These are phyloP conservation scores for Coffea canephora DNA, from an alignment of 257 asterid genomes.

Conservation along the genomic window DNA sequence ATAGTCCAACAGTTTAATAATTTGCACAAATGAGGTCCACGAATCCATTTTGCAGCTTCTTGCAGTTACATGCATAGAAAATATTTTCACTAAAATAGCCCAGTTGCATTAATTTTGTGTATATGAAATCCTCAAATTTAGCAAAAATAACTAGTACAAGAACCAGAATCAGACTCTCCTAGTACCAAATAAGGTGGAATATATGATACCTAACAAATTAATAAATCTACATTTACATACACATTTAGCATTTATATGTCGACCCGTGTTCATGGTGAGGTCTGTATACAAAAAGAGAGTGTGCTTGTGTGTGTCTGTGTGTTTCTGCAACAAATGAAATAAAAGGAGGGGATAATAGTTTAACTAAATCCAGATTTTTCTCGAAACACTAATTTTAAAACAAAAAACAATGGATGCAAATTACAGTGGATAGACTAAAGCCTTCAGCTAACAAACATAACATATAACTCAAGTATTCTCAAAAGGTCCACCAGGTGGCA, in stretches of 20 bases:
- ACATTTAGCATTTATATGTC: not conserved
- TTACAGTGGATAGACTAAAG: not conserved
- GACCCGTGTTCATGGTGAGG: not conserved
- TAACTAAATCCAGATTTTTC: not conserved
- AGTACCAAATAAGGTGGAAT: too few relatives aligned
- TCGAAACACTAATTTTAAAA: not conserved
- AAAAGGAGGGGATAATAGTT: not conserved
- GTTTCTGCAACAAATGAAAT: not conserved
- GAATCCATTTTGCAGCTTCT: not conserved
- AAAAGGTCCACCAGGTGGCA: not conserved
- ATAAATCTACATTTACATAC: not conserved
- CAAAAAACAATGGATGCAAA: not conserved
- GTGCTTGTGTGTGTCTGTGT: not conserved
- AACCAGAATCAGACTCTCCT: not conserved
- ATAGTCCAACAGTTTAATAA: not conserved
- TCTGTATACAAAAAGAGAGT: not conserved
- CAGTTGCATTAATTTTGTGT: too few relatives aligned
- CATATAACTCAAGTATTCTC: not conserved
- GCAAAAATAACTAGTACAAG: not conserved
- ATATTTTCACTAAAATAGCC: not conserved
- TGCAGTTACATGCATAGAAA: not conserved
- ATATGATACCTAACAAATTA: not conserved
- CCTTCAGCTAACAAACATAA: not conserved
- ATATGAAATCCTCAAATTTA: not conserved
- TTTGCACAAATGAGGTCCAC: not conserved